phyloP scores from a whole-genome alignment of 192 early-diverging fungal genomes.

The Backusella tuberculispora region DNA sequence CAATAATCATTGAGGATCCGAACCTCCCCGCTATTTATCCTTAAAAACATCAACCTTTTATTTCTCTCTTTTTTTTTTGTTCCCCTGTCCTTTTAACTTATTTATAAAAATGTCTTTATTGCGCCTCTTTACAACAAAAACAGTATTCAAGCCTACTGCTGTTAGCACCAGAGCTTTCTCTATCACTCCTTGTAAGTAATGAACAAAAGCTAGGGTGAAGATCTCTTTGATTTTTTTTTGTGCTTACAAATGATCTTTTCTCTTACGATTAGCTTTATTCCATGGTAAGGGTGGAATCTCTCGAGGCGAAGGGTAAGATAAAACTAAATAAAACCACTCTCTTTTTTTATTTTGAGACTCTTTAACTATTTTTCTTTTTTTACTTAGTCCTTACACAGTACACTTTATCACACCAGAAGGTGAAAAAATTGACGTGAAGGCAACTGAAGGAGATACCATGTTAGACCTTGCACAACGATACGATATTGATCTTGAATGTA shows the following conservation, averaged over 20 bases:
- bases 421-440: constrained; percentile 72
- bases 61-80: not conserved
- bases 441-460: constrained; percentile 84
- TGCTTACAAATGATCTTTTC: constrained; percentile 1
- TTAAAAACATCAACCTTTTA: not conserved
- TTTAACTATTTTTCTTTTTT: not conserved
- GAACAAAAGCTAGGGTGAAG: not conserved
- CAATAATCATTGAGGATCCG: not conserved
- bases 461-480: constrained; percentile 91
- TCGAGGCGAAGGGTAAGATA: constrained; percentile 37
- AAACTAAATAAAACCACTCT: not conserved
- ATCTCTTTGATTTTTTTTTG: not conserved
- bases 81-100: not conserved
- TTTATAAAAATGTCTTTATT: constrained; percentile 19
- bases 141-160: not conserved
- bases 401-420: constrained; percentile 88
- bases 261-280: constrained; percentile 22
- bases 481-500: constrained; percentile 93
- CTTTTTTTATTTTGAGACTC: not conserved
- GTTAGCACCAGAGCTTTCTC: constrained; percentile 12
- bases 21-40: constrained; percentile 15
- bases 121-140: constrained; percentile 19
- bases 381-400: constrained; percentile 57
- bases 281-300: constrained; percentile 36
- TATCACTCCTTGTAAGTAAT: constrained; percentile 12